Evolutionary conservation across 805 yeast genomes (phyloP).

Genomic region (Wickerhamomyces strasburgensis): DNA sequence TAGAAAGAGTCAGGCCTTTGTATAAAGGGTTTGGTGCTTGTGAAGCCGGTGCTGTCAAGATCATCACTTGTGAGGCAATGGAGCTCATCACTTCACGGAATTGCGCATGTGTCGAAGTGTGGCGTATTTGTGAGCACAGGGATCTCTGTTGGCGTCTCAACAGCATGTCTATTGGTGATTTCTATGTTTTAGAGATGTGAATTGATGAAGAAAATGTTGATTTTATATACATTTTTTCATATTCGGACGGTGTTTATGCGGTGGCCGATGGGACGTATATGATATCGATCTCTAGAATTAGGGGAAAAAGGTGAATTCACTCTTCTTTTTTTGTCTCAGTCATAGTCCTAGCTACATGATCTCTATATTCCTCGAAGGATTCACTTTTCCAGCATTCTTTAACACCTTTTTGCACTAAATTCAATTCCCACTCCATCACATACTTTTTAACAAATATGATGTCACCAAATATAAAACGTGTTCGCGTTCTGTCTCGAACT

Average conservation of each 20-base stretch:
- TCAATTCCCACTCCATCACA: neutral
- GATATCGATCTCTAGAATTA: neutral
- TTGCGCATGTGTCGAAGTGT: slow-evolving; percentile 8
- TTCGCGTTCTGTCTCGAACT: no score
- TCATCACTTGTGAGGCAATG: slow-evolving; percentile 50
- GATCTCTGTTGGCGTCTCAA: neutral
- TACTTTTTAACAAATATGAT: no score
- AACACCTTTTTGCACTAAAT: no score
- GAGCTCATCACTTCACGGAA: slow-evolving; percentile 40
- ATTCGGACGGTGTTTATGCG: neutral
- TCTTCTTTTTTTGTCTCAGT: no score
- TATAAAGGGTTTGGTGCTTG: slow-evolving; percentile 18
- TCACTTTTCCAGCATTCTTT: no score
- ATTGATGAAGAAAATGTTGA: no score
- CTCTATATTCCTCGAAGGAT: slow-evolving; percentile 6
- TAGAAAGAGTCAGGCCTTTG: slow-evolving; percentile 82
- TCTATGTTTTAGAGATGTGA: no score
- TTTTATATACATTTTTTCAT: neutral
- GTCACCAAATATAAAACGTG: neutral
- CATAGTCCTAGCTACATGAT: no score
- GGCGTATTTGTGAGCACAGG: neutral
- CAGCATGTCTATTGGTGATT: neutral
- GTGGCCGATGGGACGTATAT: neutral
- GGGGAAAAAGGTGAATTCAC: no score
- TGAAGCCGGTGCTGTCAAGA: slow-evolving; percentile 47